Conservation (phyloP, 495 filamentous ascomycete genomes). For the Podospora comata region DNA sequence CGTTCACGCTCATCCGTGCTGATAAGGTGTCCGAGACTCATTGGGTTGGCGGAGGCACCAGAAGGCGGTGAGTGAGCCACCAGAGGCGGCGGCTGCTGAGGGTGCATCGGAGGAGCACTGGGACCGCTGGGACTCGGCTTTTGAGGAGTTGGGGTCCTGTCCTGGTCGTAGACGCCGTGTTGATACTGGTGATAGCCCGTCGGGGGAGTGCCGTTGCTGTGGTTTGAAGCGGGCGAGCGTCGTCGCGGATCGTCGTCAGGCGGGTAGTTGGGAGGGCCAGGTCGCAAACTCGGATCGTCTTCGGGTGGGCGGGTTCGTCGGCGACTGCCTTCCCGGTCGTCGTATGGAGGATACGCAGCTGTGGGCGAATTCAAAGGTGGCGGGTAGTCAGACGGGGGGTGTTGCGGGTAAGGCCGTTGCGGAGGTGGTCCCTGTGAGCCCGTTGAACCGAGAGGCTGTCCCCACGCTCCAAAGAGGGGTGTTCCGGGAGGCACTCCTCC, state of each 20-base stretch:
- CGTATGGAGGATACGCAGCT: slow-evolving; percentile 38
- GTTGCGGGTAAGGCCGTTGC: slow-evolving; percentile 20
- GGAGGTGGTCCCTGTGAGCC: slow-evolving; percentile 22
- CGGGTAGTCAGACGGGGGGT: slow-evolving; percentile 25
- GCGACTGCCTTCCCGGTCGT: slow-evolving; percentile 36
- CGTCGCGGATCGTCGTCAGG: slow-evolving; percentile 44
- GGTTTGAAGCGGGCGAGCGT: slow-evolving; percentile 44
- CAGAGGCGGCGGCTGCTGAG: slow-evolving; percentile 13
- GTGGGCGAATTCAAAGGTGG: slow-evolving; percentile 32
- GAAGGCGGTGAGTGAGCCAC: slow-evolving; percentile 6
- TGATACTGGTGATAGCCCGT: slow-evolving; percentile 32
- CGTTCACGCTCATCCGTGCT: slow-evolving; percentile 16
- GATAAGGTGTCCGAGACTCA: slow-evolving; percentile 48
- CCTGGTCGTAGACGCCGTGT: slow-evolving; percentile 26
- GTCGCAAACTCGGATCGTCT: slow-evolving; percentile 41
- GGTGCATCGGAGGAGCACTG: slow-evolving; percentile 2
- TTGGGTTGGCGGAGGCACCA: slow-evolving; percentile 28
- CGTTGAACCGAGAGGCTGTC: slow-evolving; percentile 35
- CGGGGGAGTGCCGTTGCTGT: slow-evolving; percentile 42
- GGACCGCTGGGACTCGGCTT: slow-evolving; percentile 30
- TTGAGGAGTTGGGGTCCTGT: slow-evolving; percentile 25
- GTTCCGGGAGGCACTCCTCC: slow-evolving; percentile 50
- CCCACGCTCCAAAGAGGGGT: slow-evolving; percentile 49
- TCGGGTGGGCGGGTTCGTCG: slow-evolving; percentile 37
- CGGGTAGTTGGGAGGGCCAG: slow-evolving; percentile 45